These are phyloP conservation scores for Scutellaria baicalensis DNA, from an alignment of 257 asterid species.

Conservation along the genomic window DNA sequence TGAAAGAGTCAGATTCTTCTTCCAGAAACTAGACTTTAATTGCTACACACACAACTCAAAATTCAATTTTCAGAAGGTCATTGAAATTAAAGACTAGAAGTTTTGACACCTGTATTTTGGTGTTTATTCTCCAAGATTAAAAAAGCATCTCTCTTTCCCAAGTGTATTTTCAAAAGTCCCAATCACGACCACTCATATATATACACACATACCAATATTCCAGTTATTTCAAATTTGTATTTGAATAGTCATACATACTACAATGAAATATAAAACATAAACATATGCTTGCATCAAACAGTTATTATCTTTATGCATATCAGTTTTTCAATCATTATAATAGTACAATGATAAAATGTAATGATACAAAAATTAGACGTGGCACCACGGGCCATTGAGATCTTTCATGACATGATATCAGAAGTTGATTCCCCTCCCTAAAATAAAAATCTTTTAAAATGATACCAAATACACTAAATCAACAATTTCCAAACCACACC, in stretches of 20 bases:
- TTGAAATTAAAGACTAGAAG: neutral
- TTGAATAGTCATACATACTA: neutral
- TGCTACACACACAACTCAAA: constrained; percentile 1
- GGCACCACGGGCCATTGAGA: neutral
- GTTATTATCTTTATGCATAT: neutral
- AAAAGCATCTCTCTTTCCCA: neutral
- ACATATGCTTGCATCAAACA: neutral
- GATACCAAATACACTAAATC: neutral
- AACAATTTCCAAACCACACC: neutral
- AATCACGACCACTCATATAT: neutral
- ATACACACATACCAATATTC: neutral
- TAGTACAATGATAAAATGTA: neutral
- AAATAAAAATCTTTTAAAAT: neutral
- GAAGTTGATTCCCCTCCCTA: neutral
- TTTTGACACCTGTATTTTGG: neutral
- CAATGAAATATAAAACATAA: neutral
- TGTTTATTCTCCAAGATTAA: neutral
- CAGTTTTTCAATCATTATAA: neutral
- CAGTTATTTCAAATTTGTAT: neutral
- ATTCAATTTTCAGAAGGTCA: neutral
- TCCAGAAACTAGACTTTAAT: constrained; percentile 12
- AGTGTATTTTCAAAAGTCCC: neutral
- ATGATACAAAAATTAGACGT: neutral
- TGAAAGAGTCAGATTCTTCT: neutral
- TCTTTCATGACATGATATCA: neutral